Percentiles rank a stretch among this genome's conserved stretches.
Conservation (phyloP, 345 rosid species). For the Salix dunnii region DNA sequence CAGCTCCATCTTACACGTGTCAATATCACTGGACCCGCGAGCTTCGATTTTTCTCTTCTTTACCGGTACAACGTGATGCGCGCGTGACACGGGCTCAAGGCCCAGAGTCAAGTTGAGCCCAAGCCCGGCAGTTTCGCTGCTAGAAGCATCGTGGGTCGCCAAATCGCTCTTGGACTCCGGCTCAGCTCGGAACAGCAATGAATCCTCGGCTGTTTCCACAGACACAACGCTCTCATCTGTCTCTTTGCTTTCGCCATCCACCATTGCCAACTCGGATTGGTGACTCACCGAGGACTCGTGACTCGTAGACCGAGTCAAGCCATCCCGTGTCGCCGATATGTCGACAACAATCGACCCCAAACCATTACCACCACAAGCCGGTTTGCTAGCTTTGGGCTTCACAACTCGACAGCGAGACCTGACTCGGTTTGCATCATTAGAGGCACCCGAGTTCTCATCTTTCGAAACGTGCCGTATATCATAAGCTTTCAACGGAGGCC, state of each 20-base stretch:
- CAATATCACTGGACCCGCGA: slow-evolving; percentile 27
- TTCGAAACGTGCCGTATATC: slow-evolving; percentile 90
- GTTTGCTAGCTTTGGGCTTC: slow-evolving; percentile 30
- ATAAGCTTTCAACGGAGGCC: slow-evolving; percentile 69
- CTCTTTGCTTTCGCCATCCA: slow-evolving; percentile 60
- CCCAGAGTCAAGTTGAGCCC: slow-evolving; percentile 69
- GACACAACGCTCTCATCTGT: slow-evolving; percentile 62
- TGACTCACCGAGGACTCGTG: slow-evolving; percentile 92
- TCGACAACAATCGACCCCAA: neutral
- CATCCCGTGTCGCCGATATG: slow-evolving; percentile 16
- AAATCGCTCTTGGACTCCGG: slow-evolving; percentile 22
- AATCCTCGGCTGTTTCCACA: slow-evolving; percentile 48
- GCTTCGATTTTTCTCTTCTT: slow-evolving; percentile 61
- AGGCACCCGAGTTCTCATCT: slow-evolving; percentile 55
- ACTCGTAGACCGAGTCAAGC: slow-evolving; percentile 57
- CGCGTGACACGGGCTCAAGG: slow-evolving; percentile 49
- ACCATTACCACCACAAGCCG: neutral
- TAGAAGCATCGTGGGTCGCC: neutral
- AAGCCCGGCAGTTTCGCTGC: slow-evolving; percentile 13
- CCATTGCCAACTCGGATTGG: slow-evolving; percentile 62
- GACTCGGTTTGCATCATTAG: slow-evolving; percentile 29
- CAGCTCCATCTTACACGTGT: slow-evolving; percentile 56
- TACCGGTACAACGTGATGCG: slow-evolving; percentile 57
- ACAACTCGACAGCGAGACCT: slow-evolving; percentile 45
- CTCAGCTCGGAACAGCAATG: slow-evolving; percentile 30